Percentiles rank a stretch among this genome's conserved stretches.
Evolutionary conservation across 1,139 yeast species (phyloP).

Genomic region (Lodderomyces jiufengensis): DNA sequence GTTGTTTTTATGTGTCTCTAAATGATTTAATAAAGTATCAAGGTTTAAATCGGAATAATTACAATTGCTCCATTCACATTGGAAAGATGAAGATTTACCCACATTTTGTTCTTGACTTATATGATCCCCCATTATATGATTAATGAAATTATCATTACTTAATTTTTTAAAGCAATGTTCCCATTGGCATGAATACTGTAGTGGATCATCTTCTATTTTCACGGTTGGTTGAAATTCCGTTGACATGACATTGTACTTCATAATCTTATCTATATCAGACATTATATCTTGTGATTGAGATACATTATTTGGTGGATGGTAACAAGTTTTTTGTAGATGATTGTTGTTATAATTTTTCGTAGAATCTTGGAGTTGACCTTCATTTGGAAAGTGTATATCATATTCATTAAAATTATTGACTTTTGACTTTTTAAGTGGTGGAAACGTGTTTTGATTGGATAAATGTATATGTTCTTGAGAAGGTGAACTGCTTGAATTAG

Average conservation of each 20-base stretch:
- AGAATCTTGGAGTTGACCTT: slow-evolving; percentile 27
- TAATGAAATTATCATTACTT: slow-evolving; percentile 44
- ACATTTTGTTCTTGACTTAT: slow-evolving; percentile 29
- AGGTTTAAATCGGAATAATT: slow-evolving; percentile 50
- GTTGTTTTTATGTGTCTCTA: slow-evolving; percentile 45
- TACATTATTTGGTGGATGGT: slow-evolving; percentile 29
- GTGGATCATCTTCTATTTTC: background rate
- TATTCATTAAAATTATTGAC: slow-evolving; percentile 9
- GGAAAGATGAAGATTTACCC: slow-evolving; percentile 18
- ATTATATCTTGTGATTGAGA: slow-evolving; percentile 17
- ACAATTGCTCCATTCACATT: slow-evolving; percentile 78
- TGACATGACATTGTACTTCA: slow-evolving; percentile 37
- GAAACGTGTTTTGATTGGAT: slow-evolving; percentile 7
- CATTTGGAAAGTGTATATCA: slow-evolving; percentile 33
- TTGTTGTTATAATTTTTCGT: slow-evolving; percentile 14
- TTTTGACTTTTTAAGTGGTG: slow-evolving; percentile 10
- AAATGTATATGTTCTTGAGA: too few species aligned
- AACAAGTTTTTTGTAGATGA: slow-evolving; percentile 44
- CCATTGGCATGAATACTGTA: slow-evolving; percentile 48
- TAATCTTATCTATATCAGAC: slow-evolving; percentile 42
- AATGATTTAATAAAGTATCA: slow-evolving; percentile 55
- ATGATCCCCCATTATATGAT: slow-evolving; percentile 60
- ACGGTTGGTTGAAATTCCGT: background rate
- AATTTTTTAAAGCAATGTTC: slow-evolving; percentile 45
- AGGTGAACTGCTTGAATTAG: too few species aligned